Conservation (phyloP, 1,139 yeast genomes). For the Scheffersomyces insectosa region DNA sequence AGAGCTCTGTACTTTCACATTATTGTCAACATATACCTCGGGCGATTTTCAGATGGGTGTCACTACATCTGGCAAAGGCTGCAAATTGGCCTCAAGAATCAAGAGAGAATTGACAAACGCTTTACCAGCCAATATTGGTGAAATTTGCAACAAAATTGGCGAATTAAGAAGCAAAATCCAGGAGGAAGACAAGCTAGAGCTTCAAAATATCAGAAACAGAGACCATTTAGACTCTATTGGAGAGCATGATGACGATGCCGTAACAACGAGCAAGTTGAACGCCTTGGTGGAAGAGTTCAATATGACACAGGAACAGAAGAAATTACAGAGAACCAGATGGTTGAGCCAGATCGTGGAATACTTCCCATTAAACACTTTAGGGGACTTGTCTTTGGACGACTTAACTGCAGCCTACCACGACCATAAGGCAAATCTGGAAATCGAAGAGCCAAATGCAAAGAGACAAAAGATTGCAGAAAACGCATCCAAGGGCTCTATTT, state of each 20-base stretch:
- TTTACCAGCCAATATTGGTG: slow-evolving; percentile 71
- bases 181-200: slow-evolving; percentile 47
- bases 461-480: slow-evolving; percentile 2
- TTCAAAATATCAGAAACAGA: slow-evolving; percentile 14
- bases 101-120: slow-evolving; percentile 68
- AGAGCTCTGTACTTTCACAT: slow-evolving; percentile 70
- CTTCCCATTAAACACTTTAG: slow-evolving; percentile 71
- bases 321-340: slow-evolving; percentile 74
- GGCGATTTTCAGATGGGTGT: slow-evolving; percentile 84
- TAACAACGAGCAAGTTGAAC: slow-evolving; percentile 59
- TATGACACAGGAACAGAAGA: slow-evolving; percentile 52
- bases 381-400: slow-evolving; percentile 57
- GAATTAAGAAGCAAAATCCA: slow-evolving; percentile 58
- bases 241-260: slow-evolving; percentile 70
- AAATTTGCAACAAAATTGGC: slow-evolving; percentile 70
- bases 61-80: slow-evolving; percentile 87
- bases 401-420: slow-evolving; percentile 43
- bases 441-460: slow-evolving; percentile 3
- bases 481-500: slow-evolving; percentile 52
- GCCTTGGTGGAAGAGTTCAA: slow-evolving; percentile 61
- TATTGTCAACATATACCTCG: slow-evolving; percentile 68
- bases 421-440: slow-evolving; percentile 3
- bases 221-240: slow-evolving; percentile 41
- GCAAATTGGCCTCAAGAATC: slow-evolving; percentile 79
- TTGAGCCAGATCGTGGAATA: slow-evolving; percentile 88